A percentile compares a stretch with the other conserved stretches of the same genome.
phyloP scores from a whole-genome alignment of 345 rosid species.

The Leavenworthia alabamica region DNA sequence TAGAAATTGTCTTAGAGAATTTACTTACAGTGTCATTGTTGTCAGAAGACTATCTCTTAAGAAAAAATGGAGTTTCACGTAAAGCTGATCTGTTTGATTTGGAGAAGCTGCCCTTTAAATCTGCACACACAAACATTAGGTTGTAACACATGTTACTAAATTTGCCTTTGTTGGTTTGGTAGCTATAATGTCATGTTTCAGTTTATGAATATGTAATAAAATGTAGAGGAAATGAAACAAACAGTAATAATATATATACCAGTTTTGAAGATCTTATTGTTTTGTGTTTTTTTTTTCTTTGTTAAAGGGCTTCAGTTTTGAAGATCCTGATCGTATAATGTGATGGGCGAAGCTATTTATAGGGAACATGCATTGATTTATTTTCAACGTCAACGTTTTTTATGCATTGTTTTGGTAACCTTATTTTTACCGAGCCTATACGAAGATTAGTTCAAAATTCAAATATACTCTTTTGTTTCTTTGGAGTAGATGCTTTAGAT shows the following conservation, averaged over 20 bases:
- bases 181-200: background rate
- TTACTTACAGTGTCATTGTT: constrained; percentile 16
- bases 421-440: background rate
- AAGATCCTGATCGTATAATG: background rate
- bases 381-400: background rate
- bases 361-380: background rate
- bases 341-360: constrained; percentile 14
- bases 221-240: background rate
- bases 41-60: background rate
- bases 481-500: background rate
- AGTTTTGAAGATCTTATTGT: background rate
- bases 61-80: background rate
- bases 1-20: background rate
- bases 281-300: too few relatives aligned
- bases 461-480: too few relatives aligned
- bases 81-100: background rate
- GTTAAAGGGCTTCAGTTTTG: background rate
- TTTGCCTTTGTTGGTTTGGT: background rate
- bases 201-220: constrained; percentile 2
- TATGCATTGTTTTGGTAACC: background rate
- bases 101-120: background rate
- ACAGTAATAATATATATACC: background rate
- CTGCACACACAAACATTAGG: constrained; percentile 2
- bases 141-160: background rate
- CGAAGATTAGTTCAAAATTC: background rate